Percentiles rank a stretch among this genome's conserved stretches.
phyloP scores from a whole-genome alignment of 2,329 filamentous ascomycete species.

The Tolypocladium tundrense region DNA sequence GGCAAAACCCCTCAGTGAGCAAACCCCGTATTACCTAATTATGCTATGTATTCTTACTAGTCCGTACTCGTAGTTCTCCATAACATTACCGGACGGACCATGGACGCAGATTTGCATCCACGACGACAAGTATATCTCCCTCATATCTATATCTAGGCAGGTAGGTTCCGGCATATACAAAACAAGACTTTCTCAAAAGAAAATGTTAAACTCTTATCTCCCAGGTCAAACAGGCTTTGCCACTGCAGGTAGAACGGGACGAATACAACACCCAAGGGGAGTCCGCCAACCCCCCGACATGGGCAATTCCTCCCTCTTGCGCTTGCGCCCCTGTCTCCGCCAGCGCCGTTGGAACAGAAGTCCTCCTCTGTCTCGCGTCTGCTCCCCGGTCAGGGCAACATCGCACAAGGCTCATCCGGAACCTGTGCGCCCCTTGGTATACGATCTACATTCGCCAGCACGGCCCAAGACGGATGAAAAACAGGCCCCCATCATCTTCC shows the following conservation, averaged over 20 bases:
- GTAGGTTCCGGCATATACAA: background rate
- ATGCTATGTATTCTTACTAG: too few species aligned
- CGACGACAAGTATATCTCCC: background rate
- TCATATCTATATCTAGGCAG: background rate
- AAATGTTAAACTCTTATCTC: too few species aligned
- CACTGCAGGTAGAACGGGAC: background rate
- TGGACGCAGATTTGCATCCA: background rate
- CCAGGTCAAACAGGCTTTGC: background rate
- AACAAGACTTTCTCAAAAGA: background rate
- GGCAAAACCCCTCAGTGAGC: too few species aligned
- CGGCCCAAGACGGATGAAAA: constrained; percentile 27
- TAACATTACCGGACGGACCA: too few species aligned
- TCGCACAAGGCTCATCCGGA: background rate
- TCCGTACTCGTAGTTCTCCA: too few species aligned
- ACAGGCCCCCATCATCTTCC: constrained; percentile 63
- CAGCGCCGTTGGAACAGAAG: background rate
- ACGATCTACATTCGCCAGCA: constrained; percentile 54
- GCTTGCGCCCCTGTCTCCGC: background rate
- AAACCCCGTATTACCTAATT: too few species aligned
- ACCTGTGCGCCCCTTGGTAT: constrained; percentile 37
- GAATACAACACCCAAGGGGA: background rate
- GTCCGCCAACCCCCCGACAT: background rate
- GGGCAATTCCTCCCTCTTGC: background rate
- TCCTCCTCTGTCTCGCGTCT: too few species aligned
- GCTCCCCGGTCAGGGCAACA: background rate